A percentile compares a stretch with the other conserved stretches of the same genome.
Conservation (phyloP, 176 grass and related monocot genomes). For the Eragrostis nindensis region DNA sequence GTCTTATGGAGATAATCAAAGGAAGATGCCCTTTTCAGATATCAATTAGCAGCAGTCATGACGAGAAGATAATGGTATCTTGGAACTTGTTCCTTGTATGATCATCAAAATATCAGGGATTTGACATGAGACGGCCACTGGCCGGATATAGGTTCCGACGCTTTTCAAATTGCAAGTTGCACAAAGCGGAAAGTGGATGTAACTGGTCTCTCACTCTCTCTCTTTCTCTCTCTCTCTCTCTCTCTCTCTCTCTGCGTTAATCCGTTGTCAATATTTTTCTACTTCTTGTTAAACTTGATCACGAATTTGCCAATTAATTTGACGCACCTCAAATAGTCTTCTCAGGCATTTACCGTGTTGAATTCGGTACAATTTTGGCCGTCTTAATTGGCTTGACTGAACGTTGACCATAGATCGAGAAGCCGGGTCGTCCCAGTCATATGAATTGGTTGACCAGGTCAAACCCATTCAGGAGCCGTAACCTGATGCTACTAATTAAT, state of each 20-base stretch:
- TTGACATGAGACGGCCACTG: no score
- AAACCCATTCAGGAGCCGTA: neutral
- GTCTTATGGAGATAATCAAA: no score
- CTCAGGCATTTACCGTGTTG: neutral
- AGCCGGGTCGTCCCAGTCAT: neutral
- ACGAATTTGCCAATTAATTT: no score
- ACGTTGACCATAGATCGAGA: slow-evolving; percentile 19
- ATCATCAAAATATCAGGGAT: neutral
- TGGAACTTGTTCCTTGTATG: neutral
- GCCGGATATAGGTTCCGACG: neutral
- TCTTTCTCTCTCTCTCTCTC: no score
- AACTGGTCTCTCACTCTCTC: neutral
- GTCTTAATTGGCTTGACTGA: slow-evolving; percentile 33
- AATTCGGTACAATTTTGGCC: neutral
- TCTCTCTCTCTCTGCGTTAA: no score
- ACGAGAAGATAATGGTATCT: no score
- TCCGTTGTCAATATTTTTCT: neutral
- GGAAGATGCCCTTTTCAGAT: no score
- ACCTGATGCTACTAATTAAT: neutral
- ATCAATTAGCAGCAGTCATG: no score
- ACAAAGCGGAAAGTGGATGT: neutral
- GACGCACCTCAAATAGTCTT: neutral
- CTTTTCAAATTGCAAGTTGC: neutral
- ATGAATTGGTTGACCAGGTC: neutral
- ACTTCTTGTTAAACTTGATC: neutral